Evolutionary conservation across 352 stramenopile genomes (phyloP).

Genomic region (Globisporangium rhizosaccharum): DNA sequence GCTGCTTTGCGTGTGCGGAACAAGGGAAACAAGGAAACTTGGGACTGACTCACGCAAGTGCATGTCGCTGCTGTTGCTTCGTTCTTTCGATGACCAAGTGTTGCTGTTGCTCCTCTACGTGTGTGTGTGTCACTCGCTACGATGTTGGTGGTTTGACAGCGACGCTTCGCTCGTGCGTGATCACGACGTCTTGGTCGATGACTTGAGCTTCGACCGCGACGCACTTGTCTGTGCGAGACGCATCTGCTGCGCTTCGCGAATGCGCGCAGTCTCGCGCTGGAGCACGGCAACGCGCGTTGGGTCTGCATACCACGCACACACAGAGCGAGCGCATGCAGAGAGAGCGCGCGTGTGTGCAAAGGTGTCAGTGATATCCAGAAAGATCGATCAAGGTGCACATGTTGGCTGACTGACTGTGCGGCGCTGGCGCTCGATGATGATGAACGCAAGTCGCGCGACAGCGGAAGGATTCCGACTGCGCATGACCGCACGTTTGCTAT

Average conservation of each 20-base stretch:
- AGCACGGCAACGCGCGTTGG: conserved; percentile 49
- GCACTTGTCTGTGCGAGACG: conserved; percentile 22
- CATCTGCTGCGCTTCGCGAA: conserved; percentile 52
- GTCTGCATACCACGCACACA: conserved; percentile 19
- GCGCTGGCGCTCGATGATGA: neutral
- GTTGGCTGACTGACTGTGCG: too few relatives aligned
- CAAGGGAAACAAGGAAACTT: neutral
- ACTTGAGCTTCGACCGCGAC: conserved; percentile 15
- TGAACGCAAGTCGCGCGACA: neutral
- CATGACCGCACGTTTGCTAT: conserved; percentile 6
- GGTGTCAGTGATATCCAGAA: too few relatives aligned
- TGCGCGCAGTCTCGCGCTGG: conserved; percentile 44
- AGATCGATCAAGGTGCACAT: neutral
- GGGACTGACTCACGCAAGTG: conserved; percentile 1
- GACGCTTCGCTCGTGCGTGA: too few relatives aligned
- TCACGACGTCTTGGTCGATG: conserved; percentile 1
- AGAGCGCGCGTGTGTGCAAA: too few relatives aligned
- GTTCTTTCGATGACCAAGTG: neutral
- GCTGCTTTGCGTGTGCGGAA: neutral
- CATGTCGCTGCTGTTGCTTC: neutral
- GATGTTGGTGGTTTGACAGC: neutral
- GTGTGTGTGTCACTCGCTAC: neutral
- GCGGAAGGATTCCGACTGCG: too few relatives aligned
- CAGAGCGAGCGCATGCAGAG: too few relatives aligned
- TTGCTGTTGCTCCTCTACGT: neutral